Evolutionary conservation across 106 monocot species (phyloP), one percentile per base, ranked within the genome.

Genomic region (Gastrodia elata): DNA sequence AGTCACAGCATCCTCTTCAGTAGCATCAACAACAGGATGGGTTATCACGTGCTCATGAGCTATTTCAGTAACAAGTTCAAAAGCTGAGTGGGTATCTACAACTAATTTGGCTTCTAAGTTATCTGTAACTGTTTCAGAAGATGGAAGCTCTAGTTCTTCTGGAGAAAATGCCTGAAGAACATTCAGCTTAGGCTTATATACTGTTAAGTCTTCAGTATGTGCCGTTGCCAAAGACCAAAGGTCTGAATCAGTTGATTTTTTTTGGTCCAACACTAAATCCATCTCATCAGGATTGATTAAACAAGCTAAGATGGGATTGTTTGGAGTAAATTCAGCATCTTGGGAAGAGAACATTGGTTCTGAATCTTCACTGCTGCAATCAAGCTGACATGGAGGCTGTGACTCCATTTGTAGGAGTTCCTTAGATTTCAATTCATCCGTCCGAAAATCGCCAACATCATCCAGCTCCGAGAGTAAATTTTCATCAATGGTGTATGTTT

Each of bases 401-500:
- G 44, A 73, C 24, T 74, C 46, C 0, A 43, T n/a, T 14, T 37
- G 27, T 34, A 28, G 24, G 35, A 13, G 59, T 76, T 82, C 71
- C 28, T 72, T 65, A 46, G 64, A 32, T 61, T 25, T 80, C 40
- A 70, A 18, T 48, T 82, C 65, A 30, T 39, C 67, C 7, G 82
- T 71, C 15, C 37, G 39, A 71, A 82, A 91, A 11, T 91, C 88
- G 82, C 87, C 83, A 55, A 87, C 87, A 6, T 57, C 81, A 80
- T 94, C 91, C 77, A 88, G 48, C 65, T 94, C 91, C 11, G 78
- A 68, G 30, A 88, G 72, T 24, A 87, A 78, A 58, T 56, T 65
- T 78, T 84, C 87, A 75, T 87, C 84, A 55, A 86, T 77, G 1
- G 43, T 44, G 34, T 73, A 64, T 20, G 79, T 68, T 59, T 82